phyloP scores from a whole-genome alignment of 2,329 filamentous ascomycete species.

The Cadophora gregata region DNA sequence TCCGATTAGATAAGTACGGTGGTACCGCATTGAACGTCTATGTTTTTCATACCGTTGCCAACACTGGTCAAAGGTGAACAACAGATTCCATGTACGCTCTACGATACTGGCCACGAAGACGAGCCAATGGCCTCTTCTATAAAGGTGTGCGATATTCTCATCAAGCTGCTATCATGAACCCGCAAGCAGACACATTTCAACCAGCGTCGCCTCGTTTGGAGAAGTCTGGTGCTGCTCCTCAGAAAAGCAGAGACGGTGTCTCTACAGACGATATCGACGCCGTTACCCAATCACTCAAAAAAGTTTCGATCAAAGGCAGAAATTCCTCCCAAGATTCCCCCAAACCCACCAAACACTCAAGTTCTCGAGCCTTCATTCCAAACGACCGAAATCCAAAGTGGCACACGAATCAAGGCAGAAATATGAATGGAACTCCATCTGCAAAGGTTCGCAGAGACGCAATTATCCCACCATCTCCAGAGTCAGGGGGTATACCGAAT shows the following conservation, averaged over 20 bases:
- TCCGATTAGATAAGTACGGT: neutral
- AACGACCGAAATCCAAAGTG: neutral
- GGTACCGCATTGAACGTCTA: no score
- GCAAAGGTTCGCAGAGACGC: slow-evolving; percentile 17
- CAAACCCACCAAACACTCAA: neutral
- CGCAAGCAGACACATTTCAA: slow-evolving; percentile 9
- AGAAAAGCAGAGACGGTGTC: neutral
- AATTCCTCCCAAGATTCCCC: neutral
- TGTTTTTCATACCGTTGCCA: neutral
- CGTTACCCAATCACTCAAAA: slow-evolving; percentile 17
- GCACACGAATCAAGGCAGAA: neutral
- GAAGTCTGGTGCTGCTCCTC: neutral
- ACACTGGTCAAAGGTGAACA: neutral
- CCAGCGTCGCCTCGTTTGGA: neutral
- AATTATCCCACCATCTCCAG: slow-evolving; percentile 34
- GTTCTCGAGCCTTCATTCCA: neutral
- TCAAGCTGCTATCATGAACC: slow-evolving; percentile 11
- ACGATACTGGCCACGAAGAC: neutral
- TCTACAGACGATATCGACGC: slow-evolving; percentile 7
- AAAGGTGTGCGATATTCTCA: neutral
- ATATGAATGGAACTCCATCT: neutral
- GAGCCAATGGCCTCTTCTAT: slow-evolving; percentile 2
- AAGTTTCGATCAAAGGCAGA: slow-evolving; percentile 5
- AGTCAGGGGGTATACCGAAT: slow-evolving; percentile 55
- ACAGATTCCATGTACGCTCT: slow-evolving; percentile 1